Evolutionary conservation across 2,329 filamentous ascomycete species (phyloP).

Genomic region (Xylaria sp.): DNA sequence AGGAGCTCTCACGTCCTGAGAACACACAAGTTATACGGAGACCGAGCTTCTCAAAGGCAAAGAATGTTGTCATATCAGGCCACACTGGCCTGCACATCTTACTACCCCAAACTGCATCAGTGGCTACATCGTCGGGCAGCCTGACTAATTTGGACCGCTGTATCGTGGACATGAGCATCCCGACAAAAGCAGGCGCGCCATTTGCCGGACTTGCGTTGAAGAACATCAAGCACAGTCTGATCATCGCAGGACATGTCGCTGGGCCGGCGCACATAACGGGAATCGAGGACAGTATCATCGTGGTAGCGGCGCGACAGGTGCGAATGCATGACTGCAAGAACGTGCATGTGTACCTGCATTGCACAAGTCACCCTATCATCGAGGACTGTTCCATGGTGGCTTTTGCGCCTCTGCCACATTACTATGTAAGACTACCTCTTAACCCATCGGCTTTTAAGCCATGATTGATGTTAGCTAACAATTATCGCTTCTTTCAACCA

Average conservation of each 20-base stretch:
- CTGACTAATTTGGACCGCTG: constrained; percentile 65
- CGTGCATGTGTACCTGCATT: constrained; percentile 78
- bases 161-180: constrained; percentile 74
- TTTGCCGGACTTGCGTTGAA: constrained; percentile 67
- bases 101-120: constrained; percentile 64
- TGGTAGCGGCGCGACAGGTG: constrained; percentile 80
- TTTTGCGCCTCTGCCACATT: constrained; percentile 69
- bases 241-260: constrained; percentile 71
- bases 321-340: constrained; percentile 83
- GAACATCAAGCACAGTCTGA: constrained; percentile 61
- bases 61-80: constrained; percentile 59
- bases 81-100: constrained; percentile 69
- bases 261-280: constrained; percentile 81
- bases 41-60: constrained; percentile 58
- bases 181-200: constrained; percentile 52
- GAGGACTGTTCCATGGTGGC: constrained; percentile 76
- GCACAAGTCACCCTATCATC: constrained; percentile 82
- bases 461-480: not conserved
- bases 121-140: constrained; percentile 67
- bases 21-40: constrained; percentile 42
- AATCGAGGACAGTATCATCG: constrained; percentile 65
- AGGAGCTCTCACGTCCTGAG: constrained; percentile 43
- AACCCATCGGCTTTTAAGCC: not conserved
- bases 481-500: not conserved
- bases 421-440: constrained; percentile 55